Percentiles rank a stretch among this genome's conserved stretches.
Evolutionary conservation across 305 asterid species (phyloP).

Genomic region (Fraxinus sp.): DNA sequence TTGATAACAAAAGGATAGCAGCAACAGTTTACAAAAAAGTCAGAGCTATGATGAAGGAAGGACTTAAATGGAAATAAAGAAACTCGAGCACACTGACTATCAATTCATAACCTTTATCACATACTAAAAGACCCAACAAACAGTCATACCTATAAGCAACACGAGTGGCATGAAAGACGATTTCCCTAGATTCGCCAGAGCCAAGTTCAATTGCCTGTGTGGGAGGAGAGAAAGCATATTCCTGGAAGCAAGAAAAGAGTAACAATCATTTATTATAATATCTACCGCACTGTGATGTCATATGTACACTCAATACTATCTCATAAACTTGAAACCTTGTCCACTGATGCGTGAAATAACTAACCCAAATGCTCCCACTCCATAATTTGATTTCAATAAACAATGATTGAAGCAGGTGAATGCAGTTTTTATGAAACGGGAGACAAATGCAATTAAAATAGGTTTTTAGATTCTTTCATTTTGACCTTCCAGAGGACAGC

Average conservation of each 20-base stretch:
- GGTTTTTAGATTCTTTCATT: conserved; percentile 16
- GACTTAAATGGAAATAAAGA: background rate
- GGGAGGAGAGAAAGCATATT: conserved; percentile 91
- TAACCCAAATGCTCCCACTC: conserved; percentile 2
- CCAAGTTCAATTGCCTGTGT: conserved; percentile 85
- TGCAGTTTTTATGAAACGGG: conserved; percentile 19
- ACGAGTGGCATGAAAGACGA: conserved; percentile 78
- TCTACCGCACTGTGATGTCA: conserved; percentile 18
- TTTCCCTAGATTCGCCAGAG: conserved; percentile 89
- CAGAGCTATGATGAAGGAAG: conserved; percentile 11
- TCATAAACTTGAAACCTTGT: conserved; percentile 17
- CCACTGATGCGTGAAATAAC: conserved; percentile 10
- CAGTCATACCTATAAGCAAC: conserved; percentile 77
- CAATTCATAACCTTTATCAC: conserved; percentile 2
- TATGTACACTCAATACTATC: conserved; percentile 15
- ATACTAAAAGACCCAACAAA: background rate
- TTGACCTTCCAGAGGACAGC: conserved; percentile 4
- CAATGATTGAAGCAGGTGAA: conserved; percentile 13
- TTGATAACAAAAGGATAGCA: conserved; percentile 19
- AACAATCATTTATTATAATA: conserved; percentile 20
- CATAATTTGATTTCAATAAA: conserved; percentile 16
- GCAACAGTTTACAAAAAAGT: conserved; percentile 15
- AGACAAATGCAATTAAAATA: conserved; percentile 3
- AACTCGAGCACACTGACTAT: background rate
- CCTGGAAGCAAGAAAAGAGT: conserved; percentile 51